Base-by-base conservation (phyloP, 495 filamentous ascomycete species). In the Xylaria palmicola region DNA sequence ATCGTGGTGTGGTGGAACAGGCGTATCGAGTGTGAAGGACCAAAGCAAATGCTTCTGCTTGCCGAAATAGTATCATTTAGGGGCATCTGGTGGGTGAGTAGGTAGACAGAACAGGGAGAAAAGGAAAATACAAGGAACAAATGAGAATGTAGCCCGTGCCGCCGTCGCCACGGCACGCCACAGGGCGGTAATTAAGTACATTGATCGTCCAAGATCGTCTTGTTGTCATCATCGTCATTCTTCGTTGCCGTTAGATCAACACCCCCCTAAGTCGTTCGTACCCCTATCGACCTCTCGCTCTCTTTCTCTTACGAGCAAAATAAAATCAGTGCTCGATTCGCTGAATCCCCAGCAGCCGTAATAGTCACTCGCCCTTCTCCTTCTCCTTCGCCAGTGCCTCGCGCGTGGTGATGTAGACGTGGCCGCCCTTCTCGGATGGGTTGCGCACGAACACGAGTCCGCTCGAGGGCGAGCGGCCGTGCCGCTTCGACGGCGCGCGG, bases 371-470 rank as follows among this genome's bases (percentile, higher is more conserved):
- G 48, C 48, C 59, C 50, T 43, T 54, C 1, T 56, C 60, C 17
- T 49, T 57, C 8, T 62, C 51, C 40, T 62, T 54, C 45, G 64
- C 63, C n/a, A 69, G 64, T 2, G 52, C 52, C 1, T 67, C 64
- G 13, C 64, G 69, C 13, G 69, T 69, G 22, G 65, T 67, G 50
- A 72, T 59, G 55, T 56, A 64, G 17, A 68, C 57, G 17, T 39
- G 40, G 30, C 64, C 51, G 13, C 54, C 44, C 43, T 69, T 67
- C 10, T 61, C 62, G 7, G 67, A 32, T 15, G 68, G 27, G 62
- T 56, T 61, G 15, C 70, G 65, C 6, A 72, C 68, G 54, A 70
- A 72, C 15, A 72, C 17, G 24, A 70, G 59, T n/a, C 62, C 44
- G 49, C 20, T 49, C 0, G 64, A 66, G 7, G 68, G 62, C 13